Conservation (phyloP, 139 green algal species). For the Auxenochlorella pyrenoidosa region DNA sequence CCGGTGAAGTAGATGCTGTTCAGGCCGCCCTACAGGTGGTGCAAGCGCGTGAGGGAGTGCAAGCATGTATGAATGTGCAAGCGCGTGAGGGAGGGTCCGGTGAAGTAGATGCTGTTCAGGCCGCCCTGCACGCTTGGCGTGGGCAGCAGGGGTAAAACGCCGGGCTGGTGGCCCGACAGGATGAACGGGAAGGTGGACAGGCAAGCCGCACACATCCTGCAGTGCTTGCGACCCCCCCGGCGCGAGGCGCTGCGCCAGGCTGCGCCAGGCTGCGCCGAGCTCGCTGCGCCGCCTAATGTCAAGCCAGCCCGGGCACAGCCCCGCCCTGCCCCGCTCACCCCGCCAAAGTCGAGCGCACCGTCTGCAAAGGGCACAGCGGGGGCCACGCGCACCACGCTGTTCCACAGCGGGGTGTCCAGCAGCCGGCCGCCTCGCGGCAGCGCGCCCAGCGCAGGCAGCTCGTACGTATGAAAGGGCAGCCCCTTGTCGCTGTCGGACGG, state of each 20-base stretch:
- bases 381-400: not conserved
- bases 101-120: not conserved
- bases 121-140: not conserved
- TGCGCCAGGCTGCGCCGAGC: too few relatives aligned
- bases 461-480: not conserved
- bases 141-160: too few relatives aligned
- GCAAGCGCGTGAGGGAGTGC: too few relatives aligned
- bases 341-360: not conserved
- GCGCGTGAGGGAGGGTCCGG: too few relatives aligned
- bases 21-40: not conserved
- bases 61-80: too few relatives aligned
- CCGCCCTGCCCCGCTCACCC: not conserved
- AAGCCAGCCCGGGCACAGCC: too few relatives aligned
- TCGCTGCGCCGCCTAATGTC: too few relatives aligned
- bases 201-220: too few relatives aligned
- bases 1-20: not conserved
- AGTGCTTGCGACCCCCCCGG: too few relatives aligned
- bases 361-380: not conserved
- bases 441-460: not conserved
- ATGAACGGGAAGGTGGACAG: too few relatives aligned
- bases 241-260: too few relatives aligned
- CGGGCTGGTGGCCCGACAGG: too few relatives aligned
- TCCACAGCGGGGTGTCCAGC: conserved; percentile 1
- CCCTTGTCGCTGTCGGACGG: not conserved
- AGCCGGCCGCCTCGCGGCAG: not conserved